Evolutionary conservation across 192 early-diverging fungal species (phyloP).

Genomic region (Umbelopsis sp.): DNA sequence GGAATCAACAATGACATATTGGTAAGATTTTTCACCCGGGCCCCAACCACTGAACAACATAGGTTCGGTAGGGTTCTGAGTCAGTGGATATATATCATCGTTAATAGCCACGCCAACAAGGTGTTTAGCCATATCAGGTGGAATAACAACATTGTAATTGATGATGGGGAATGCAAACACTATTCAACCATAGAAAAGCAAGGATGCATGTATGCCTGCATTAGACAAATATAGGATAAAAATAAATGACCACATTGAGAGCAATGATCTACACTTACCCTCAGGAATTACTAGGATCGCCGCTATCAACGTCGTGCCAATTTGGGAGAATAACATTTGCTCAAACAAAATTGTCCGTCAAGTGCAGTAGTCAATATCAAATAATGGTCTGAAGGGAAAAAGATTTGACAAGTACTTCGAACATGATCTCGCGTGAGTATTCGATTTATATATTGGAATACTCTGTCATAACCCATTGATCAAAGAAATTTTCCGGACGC

Average conservation of each 20-base stretch:
- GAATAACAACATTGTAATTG: slow-evolving; percentile 14
- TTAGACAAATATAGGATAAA: not conserved
- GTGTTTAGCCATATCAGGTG: not conserved
- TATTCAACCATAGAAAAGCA: not conserved
- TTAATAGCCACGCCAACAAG: not conserved
- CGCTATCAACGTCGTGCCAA: not conserved
- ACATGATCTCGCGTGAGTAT: not conserved
- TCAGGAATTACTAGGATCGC: not conserved
- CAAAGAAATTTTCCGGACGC: too few relatives aligned
- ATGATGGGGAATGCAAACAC: not conserved
- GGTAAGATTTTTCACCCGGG: slow-evolving; percentile 12
- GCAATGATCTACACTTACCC: not conserved
- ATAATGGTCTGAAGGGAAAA: not conserved
- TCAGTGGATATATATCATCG: slow-evolving; percentile 15
- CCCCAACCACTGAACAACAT: slow-evolving; percentile 16
- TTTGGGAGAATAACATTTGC: not conserved
- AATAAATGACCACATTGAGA: not conserved
- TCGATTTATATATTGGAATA: not conserved
- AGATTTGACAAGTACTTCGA: not conserved
- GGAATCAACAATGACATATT: slow-evolving; percentile 18
- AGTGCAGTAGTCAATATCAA: not conserved
- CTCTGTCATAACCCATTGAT: not conserved
- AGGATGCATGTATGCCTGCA: too few relatives aligned
- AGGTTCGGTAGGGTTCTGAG: not conserved
- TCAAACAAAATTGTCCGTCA: not conserved